Base-by-base conservation (phyloP, 805 yeast species). In the Ogataea polymorpha region DNA sequence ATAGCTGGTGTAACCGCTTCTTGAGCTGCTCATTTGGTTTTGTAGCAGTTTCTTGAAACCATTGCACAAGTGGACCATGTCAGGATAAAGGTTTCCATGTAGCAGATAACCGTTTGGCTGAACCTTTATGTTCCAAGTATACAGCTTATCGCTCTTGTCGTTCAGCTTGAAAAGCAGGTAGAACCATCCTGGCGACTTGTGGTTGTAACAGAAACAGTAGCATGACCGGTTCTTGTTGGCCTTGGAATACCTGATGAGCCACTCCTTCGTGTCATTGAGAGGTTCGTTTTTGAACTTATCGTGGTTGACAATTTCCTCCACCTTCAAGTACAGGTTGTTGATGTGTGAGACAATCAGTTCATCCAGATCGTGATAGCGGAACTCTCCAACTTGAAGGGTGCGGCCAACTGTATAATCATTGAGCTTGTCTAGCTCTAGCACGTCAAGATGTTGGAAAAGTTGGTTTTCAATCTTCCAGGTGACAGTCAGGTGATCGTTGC, bases 391-490 rank as follows among this genome's bases (percentile, higher is more conserved):
- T 39, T 71, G 71, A 36, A 82, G 62, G 3, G 67, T 63, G 40
- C 72, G 71, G 36, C 88, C 88, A 30, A 83, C 58, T 0, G 79
- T 73, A 46, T 65, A 75, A 24, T 84, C 88, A 46, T 77, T 79
- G 38, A 76, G 82, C 55, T 80, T 79, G 33, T 74, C 80, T 34
- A 75, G 73, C 63, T 93, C 98, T 47, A 80, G 70, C 33, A 93
- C 85, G 53, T 89, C 93, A 49, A 93, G 69, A 61, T 93, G 98
- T 61, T 93, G 98, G 66, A 84, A 93, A 47, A 91, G 67, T 59
- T 82, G 85, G 58, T 86, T 91, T 45, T 86, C 93, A 33, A 93
- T 90, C 61, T 93, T 93, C 97, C 98, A 93, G 0, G 99, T 91
- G 30, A 91, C 82, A 2, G 96, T 89, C 52, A 93, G 72, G 62